Evolutionary conservation across 2,329 filamentous ascomycete species (phyloP).

Genomic region (Fusarium sp.): DNA sequence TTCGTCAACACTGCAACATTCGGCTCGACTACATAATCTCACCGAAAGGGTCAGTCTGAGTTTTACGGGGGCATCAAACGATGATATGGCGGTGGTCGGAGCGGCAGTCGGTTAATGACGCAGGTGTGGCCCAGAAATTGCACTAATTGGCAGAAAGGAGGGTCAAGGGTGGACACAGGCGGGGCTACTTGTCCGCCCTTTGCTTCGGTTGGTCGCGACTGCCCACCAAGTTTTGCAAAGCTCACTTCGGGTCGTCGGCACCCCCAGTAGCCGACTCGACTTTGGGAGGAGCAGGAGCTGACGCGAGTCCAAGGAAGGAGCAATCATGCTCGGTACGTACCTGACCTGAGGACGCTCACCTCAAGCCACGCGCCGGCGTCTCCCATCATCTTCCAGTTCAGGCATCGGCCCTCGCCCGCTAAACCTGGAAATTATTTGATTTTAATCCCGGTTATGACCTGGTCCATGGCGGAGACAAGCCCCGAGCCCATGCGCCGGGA

Average conservation of each 20-base stretch:
- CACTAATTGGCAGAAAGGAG: slow-evolving; percentile 1
- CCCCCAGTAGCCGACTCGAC: slow-evolving; percentile 15
- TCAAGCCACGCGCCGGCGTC: background rate
- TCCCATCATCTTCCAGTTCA: background rate
- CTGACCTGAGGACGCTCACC: background rate
- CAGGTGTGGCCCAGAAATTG: slow-evolving; percentile 11
- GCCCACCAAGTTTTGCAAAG: slow-evolving; percentile 11
- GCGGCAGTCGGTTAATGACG: slow-evolving; percentile 44
- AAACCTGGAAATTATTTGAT: slow-evolving; percentile 18
- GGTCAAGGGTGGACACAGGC: background rate
- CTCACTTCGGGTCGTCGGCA: slow-evolving; percentile 42
- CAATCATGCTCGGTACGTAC: slow-evolving; percentile 7
- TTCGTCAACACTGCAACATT: background rate
- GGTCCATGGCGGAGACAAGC: slow-evolving; percentile 23
- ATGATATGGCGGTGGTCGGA: slow-evolving; percentile 45
- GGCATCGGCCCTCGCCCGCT: slow-evolving; percentile 9
- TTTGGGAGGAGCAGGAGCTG: background rate
- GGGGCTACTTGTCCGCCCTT: slow-evolving; percentile 11
- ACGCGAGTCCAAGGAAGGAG: background rate
- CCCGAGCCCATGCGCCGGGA: slow-evolving; percentile 26
- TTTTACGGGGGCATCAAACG: slow-evolving; percentile 18
- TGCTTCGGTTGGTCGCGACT: slow-evolving; percentile 42
- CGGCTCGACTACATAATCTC: background rate
- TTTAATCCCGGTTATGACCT: slow-evolving; percentile 30
- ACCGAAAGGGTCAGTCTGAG: background rate